Evolutionary conservation across 768 basidiomycete genomes (phyloP).

Genomic region (Rhizopogon vinicolor): DNA sequence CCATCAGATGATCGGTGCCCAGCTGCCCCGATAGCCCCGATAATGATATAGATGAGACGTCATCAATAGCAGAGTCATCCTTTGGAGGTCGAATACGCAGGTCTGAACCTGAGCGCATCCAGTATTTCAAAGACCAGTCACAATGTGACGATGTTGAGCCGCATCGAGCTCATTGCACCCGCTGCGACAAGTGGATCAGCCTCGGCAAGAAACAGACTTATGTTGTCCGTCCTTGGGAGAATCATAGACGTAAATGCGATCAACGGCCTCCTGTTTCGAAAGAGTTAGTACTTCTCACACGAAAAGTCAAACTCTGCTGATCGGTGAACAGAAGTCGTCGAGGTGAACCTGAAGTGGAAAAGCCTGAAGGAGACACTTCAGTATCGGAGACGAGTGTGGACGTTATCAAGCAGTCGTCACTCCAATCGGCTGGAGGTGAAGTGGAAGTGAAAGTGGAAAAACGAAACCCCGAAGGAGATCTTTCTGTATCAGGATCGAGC

Average conservation of each 20-base stretch:
- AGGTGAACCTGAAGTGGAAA: not conserved
- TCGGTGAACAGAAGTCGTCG: not conserved
- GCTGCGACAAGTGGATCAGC: slow-evolving; percentile 53
- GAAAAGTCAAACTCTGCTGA: not conserved
- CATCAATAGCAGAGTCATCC: slow-evolving; percentile 52
- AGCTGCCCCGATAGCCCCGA: slow-evolving; percentile 8
- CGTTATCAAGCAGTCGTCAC: not conserved
- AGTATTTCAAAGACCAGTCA: slow-evolving; percentile 60
- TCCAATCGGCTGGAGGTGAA: slow-evolving; percentile 8
- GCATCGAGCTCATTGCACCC: slow-evolving; percentile 52
- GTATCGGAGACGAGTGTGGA: not conserved
- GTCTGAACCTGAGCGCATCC: slow-evolving; percentile 56
- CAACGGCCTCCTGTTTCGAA: slow-evolving; percentile 27
- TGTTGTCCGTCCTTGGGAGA: slow-evolving; percentile 57
- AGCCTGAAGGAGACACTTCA: not conserved
- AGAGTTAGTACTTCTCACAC: slow-evolving; percentile 12
- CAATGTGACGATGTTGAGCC: slow-evolving; percentile 54
- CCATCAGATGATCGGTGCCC: not conserved
- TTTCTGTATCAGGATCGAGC: not conserved
- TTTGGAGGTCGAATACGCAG: slow-evolving; percentile 44
- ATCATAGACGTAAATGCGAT: slow-evolving; percentile 53
- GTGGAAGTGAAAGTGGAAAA: not conserved
- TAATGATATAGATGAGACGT: slow-evolving; percentile 35
- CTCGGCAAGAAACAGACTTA: slow-evolving; percentile 55
- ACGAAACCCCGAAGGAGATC: not conserved